Percentiles rank a stretch among this genome's conserved stretches.
Conservation (phyloP, 306 rosid species). For the Alnus glutinosa region DNA sequence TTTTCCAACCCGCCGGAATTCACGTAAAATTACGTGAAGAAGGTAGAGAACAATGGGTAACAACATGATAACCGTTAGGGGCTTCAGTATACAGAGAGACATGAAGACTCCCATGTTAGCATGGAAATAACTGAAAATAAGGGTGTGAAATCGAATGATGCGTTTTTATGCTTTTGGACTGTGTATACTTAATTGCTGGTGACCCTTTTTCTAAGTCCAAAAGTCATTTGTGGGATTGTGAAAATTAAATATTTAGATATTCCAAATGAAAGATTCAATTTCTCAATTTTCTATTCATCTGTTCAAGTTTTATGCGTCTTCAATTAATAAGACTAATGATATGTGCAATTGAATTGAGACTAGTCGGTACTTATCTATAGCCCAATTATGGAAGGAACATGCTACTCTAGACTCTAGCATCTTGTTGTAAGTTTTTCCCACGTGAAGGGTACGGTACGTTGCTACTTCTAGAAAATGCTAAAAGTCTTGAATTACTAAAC, state of each 20-base stretch:
- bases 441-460: not conserved
- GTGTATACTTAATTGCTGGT: not conserved
- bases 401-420: not conserved
- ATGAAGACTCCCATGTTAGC: slow-evolving; percentile 37
- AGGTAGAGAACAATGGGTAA: slow-evolving; percentile 35
- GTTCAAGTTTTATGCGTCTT: not conserved
- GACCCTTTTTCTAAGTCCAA: not conserved
- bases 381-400: not conserved
- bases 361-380: not conserved
- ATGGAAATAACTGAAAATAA: not conserved
- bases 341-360: not conserved
- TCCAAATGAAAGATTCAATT: not conserved
- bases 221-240: not conserved
- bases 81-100: slow-evolving; percentile 31
- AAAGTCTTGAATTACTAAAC: not conserved
- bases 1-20: slow-evolving; percentile 32
- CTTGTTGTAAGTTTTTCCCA: not conserved
- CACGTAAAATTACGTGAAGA: slow-evolving; percentile 13
- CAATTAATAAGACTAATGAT: not conserved
- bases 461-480: not conserved
- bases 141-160: not conserved
- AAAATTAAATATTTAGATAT: not conserved
- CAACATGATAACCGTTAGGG: slow-evolving; percentile 30
- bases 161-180: not conserved
- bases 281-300: not conserved